Conservation (phyloP, 2,329 filamentous ascomycete genomes). For the Diplodia corticola region DNA sequence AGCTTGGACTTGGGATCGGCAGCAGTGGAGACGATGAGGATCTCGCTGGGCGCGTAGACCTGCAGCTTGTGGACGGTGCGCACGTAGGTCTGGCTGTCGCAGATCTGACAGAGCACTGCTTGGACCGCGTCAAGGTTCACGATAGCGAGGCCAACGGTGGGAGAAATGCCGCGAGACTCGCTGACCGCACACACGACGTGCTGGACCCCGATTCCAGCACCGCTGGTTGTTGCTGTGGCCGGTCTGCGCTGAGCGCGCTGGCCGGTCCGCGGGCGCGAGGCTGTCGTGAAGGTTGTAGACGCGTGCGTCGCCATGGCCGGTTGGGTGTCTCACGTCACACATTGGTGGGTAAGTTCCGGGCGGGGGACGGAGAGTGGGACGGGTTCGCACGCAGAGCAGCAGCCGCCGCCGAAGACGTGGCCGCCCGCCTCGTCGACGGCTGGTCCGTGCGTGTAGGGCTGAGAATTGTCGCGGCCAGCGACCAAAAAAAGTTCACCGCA, state of each 20-base stretch:
- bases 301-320: constrained; percentile 34
- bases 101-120: constrained; percentile 83
- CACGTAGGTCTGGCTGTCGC: constrained; percentile 88
- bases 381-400: neutral
- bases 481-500: constrained; percentile 9
- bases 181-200: constrained; percentile 84
- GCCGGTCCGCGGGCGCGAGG: constrained; percentile 34
- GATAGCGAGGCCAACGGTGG: constrained; percentile 81
- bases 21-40: constrained; percentile 75
- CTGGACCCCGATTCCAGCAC: constrained; percentile 59
- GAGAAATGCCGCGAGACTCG: constrained; percentile 83
- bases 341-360: constrained; percentile 27
- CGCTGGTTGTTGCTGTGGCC: constrained; percentile 57
- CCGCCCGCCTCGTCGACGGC: neutral
- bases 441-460: constrained; percentile 21
- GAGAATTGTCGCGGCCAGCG: neutral
- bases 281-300: constrained; percentile 36
- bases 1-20: constrained; percentile 72
- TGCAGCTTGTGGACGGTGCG: constrained; percentile 84
- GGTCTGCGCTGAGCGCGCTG: constrained; percentile 39
- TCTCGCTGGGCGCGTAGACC: constrained; percentile 75
- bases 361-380: neutral
- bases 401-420: neutral
- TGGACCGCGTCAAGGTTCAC: constrained; percentile 84
- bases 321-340: neutral